Base-by-base conservation (phyloP, 2,329 filamentous ascomycete species). In the Sporothrix schenckii region DNA sequence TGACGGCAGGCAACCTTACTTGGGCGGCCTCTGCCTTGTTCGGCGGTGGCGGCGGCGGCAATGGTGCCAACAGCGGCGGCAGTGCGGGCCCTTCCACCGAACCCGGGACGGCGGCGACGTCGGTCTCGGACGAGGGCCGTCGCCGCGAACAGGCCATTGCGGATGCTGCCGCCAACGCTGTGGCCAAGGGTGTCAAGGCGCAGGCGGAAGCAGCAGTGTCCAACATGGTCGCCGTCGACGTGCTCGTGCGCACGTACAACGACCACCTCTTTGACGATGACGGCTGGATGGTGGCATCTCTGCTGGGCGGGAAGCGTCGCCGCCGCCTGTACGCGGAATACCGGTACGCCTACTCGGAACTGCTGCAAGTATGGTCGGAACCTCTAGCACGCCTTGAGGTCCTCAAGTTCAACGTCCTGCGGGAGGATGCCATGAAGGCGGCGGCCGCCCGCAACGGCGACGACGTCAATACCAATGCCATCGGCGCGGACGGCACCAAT, bases 241-340 rank as follows among this genome's bases (percentile, higher is more conserved):
- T 88, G 5, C 81, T 82, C 1, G 80, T 89, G 7, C 81, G 82
- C 7, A 82, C 90, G 73, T 85, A 87, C 75, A 88, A 91, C 72
- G 87, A 89, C 73, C 83, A 84, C n/a, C 82, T 86, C 24, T 91
- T 91, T 74, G 89, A 91, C 73, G 88, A 91, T 68, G 89, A 91
- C 75, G 88, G 88, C 14, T 90, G 88, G 83, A 83, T 90, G 75
- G 83, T 81, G 24, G 83, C 84, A 3, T 85, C 89, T 4, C 78
- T 91, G 2, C 81, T 91, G 19, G 85, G 89, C 56, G 80, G 83
- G 4, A 81, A 76, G 41, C 83, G 82, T n/a, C 70, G 70, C 1
- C 77, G 80, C 5, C 77, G 81, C 3, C 77, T 85, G 24, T 88
- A 88, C 73, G 82, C 84, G n/a, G 83, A 81, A 74, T 91, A 91